These are phyloP conservation scores for Sporothrix globosa DNA, from an alignment of 2,329 filamentous ascomycete genomes.

Conservation along the genomic window DNA sequence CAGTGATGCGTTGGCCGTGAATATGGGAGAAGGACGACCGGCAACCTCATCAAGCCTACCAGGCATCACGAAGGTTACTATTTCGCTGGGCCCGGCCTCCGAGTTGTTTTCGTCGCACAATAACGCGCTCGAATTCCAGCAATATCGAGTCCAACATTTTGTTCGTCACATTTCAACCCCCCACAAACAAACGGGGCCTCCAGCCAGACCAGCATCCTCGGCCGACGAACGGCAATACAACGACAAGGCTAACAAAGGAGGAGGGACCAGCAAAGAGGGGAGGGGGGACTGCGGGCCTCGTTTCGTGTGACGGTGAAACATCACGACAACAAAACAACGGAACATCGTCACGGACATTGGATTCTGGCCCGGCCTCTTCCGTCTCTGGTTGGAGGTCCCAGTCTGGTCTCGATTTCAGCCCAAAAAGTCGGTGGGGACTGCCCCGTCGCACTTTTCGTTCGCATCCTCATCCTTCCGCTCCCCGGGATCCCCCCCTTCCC, in stretches of 20 bases:
- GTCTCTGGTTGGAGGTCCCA: background rate
- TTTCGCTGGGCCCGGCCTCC: background rate
- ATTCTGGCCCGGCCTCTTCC: background rate
- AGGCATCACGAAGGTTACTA: slow-evolving; percentile 1
- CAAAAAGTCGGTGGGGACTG: slow-evolving; percentile 22
- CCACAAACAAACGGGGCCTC: background rate
- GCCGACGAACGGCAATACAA: background rate
- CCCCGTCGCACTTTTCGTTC: background rate
- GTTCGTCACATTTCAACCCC: background rate
- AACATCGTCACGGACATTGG: background rate
- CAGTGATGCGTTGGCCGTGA: background rate
- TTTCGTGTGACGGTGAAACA: background rate
- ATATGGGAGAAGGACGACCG: background rate
- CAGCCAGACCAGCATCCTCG: background rate
- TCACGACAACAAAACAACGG: background rate
- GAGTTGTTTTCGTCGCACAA: slow-evolving; percentile 2
- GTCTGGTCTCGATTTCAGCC: background rate
- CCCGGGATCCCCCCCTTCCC: background rate
- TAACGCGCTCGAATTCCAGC: background rate
- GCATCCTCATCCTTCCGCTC: background rate
- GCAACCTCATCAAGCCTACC: background rate
- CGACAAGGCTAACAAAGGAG: background rate
- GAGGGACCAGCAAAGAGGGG: background rate
- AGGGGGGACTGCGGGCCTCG: background rate
- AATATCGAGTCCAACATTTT: background rate